Evolutionary conservation across 192 early-diverging fungal genomes (phyloP), one percentile per base, ranked within the genome.

Genomic region (Podila verticillata): DNA sequence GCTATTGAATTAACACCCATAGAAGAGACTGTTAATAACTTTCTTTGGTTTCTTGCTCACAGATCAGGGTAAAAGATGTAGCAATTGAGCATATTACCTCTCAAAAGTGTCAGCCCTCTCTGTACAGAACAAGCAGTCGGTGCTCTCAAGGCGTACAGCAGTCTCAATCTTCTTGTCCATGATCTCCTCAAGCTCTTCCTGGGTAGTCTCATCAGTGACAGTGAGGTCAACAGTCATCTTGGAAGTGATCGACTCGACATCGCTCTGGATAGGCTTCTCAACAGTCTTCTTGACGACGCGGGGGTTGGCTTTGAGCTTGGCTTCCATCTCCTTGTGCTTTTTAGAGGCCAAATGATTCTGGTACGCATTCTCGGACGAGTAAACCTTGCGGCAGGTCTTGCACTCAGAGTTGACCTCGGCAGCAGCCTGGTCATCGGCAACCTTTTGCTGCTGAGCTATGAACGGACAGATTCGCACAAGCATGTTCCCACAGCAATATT

Each of bases 51-150:
- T 5, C 1, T 6, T 7, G 20, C 20, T 61, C 22, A 8, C 39
- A 15, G 39, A 44, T 44, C 39, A 44, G 39, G 17, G 13, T 44
- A 2, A 15, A 15, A 0, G 15, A 17, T 15, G 17, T 44, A 44
- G 39, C 17, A 7, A 22, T 28, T 7, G 24, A 29, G 19, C 3
- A 28, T 7, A 20, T 54, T 75, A 70, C 67, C 74, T 81, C 36
- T 93, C 90, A 69, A 93, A 93, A 28, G 87, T 83, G 15, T 81
- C 84, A 0, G 89, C 82, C 74, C 82, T 84, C 72, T 92, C 87
- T 22, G 87, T 70, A 85, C 98, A 99, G 88, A 99, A 99, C 51
- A 99, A 87, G 86, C 98, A 99, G 78, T 98, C 96, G 0, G 63
- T 47, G 3, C 87, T 86, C 17, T 89, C 82, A 4, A 99, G 87